These are phyloP conservation scores for Lathyrus sativus DNA, from an alignment of 306 rosid genomes.

Conservation along the genomic window DNA sequence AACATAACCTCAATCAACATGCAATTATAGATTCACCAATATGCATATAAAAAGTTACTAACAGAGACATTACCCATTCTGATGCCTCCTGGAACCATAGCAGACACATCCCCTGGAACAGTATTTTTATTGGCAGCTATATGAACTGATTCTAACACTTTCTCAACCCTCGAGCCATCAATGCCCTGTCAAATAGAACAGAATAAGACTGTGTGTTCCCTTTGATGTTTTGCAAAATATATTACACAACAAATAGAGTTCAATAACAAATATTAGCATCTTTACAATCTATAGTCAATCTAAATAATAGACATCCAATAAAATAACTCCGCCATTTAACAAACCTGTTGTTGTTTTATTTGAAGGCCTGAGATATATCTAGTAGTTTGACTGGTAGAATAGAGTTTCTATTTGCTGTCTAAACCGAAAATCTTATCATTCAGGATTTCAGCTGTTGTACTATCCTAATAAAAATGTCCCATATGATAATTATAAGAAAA, in stretches of 20 bases:
- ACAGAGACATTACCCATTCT: slow-evolving; percentile 73
- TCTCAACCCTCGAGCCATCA: slow-evolving; percentile 96
- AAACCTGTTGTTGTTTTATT: slow-evolving; percentile 30
- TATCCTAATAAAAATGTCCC: slow-evolving; percentile 3
- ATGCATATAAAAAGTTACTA: slow-evolving; percentile 17
- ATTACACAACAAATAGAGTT: slow-evolving; percentile 1
- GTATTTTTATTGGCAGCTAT: slow-evolving; percentile 97
- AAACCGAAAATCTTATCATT: slow-evolving; percentile 2
- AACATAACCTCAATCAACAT: slow-evolving; percentile 24
- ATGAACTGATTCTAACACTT: slow-evolving; percentile 83
- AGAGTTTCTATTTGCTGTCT: neutral
- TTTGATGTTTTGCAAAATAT: slow-evolving; percentile 5
- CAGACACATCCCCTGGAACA: slow-evolving; percentile 97
- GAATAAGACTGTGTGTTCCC: slow-evolving; percentile 16
- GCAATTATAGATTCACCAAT: slow-evolving; percentile 20
- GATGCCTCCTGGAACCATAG: slow-evolving; percentile 97
- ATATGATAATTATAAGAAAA: neutral
- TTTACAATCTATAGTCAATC: slow-evolving; percentile 11
- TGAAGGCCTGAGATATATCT: neutral
- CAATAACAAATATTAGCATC: slow-evolving; percentile 14
- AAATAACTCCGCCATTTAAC: slow-evolving; percentile 17
- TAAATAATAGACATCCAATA: neutral
- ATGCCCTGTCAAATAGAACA: slow-evolving; percentile 61
- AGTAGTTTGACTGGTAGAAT: too few relatives aligned
- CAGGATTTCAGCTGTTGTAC: neutral